Evolutionary conservation across 208 protist species (phyloP), one percentile per base, ranked within the genome.

Genomic region (Leishmania tarentolae): DNA sequence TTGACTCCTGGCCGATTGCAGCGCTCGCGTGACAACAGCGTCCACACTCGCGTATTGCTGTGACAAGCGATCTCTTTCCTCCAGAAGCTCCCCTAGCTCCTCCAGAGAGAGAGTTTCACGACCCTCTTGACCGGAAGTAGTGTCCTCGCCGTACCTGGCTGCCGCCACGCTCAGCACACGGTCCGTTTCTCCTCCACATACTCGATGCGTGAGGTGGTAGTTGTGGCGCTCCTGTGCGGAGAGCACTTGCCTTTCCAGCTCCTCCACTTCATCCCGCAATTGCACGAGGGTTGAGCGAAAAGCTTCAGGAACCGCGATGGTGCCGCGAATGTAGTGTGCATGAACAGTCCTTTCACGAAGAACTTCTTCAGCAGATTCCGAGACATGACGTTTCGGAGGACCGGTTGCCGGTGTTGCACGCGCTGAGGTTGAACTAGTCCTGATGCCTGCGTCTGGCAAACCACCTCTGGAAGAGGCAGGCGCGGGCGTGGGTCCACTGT

Each of bases 61-160:
- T 73, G 85, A 82, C 28, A 96, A 81, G 3, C 75, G 69, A 77
- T 96, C 93, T 15, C 93, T 78, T 74, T 95, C 89, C 68, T 94
- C 93, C n/a, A 94, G 68, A 47, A 95, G 71, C 63, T 77, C 28
- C 9, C 91, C 90, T 31, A 96, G 82, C 68, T 93, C 85, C 65
- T 91, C 82, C 31, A 96, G 81, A 46, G 89, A 90, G 65, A 91
- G 83, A 24, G 75, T 86, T n/a, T 83, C 57, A 70, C 80, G 69
- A 13, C 52, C 83, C 21, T 78, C 76, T 28, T 76, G 74, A 3
- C 35, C 46, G 46, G 75, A 69, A 28, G 21, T 35, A 1, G 37
- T 37, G 63, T 79, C 70, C 17, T 35, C 15, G 3, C 17, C 42
- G 28, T 52, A 53, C 28, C 52, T 52, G 24, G 68, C 68, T 50